phyloP scores from a whole-genome alignment of 2,329 filamentous ascomycete genomes.

The Metarhizium rileyi region DNA sequence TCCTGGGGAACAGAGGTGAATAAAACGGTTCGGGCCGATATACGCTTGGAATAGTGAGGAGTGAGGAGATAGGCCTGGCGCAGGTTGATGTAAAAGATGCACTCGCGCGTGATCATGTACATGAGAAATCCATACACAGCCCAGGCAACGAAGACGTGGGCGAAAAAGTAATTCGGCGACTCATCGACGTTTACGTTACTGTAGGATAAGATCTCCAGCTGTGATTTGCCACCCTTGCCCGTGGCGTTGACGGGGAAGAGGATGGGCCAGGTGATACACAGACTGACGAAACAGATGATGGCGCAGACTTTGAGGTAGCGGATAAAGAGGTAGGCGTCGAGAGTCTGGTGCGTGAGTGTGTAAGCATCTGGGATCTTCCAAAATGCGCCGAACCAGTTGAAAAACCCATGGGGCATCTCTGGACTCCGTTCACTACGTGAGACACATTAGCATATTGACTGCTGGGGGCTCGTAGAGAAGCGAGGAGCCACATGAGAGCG shows the following conservation, averaged over 20 bases:
- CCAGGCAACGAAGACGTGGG: slow-evolving; percentile 72
- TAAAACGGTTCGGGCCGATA: slow-evolving; percentile 88
- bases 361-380: slow-evolving; percentile 62
- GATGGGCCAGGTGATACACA: slow-evolving; percentile 75
- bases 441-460: neutral
- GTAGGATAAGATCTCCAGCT: slow-evolving; percentile 47
- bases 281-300: slow-evolving; percentile 71
- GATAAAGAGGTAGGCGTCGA: slow-evolving; percentile 83
- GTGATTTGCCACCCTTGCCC: slow-evolving; percentile 52
- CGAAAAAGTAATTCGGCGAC: slow-evolving; percentile 61
- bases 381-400: slow-evolving; percentile 54
- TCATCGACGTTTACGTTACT: slow-evolving; percentile 37
- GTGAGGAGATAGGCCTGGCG: slow-evolving; percentile 90
- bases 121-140: slow-evolving; percentile 81
- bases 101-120: slow-evolving; percentile 81
- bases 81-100: slow-evolving; percentile 86
- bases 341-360: slow-evolving; percentile 73
- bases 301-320: slow-evolving; percentile 72
- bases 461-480: neutral
- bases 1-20: slow-evolving; percentile 76
- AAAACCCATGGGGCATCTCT: slow-evolving; percentile 42
- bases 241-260: slow-evolving; percentile 78
- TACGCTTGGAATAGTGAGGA: slow-evolving; percentile 68
- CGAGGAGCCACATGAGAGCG: neutral
- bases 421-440: slow-evolving; percentile 43